Base-by-base conservation (phyloP, 176 grass and related monocot genomes). In the Leersia perrieri region DNA sequence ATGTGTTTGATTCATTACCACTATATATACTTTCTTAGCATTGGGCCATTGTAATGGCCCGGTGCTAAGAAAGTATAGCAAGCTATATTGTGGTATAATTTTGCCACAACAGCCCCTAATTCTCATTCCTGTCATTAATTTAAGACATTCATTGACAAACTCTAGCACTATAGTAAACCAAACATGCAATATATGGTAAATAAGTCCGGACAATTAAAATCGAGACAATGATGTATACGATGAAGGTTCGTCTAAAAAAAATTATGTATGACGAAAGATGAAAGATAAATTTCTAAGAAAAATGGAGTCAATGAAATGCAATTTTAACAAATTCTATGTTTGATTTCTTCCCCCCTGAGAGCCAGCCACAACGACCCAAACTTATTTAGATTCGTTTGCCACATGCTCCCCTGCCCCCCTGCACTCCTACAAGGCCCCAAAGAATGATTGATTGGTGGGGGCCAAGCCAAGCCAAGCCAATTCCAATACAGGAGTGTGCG, bases 361-460 rank as follows among this genome's bases (percentile, higher is more conserved):
- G n/a, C 20, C 14, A 63, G 2, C 29, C 30, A 66, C 36, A 58
- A 34, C 73, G 36, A 68, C 63, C 22, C 29, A 12, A 71, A 11
- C 70, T 57, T 63, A 32, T n/a, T 23, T 68, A 16, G 38, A 47
- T 80, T 53, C 27, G 65, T 5, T 69, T 26, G 81, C 28, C 75
- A 74, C 63, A 80, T 89, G 82, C 87, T 40, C 76, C 76, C 87
- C 76, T 88, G 87, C 75, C 38, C 63, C 86, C 87, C 86, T 84
- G 87, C 87, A 88, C 68, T 22, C 75, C 70, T 67, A 80, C 87
- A 76, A 63, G 44, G 25, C 72, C 72, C 26, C 60, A 67, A 58
- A 41, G 70, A 40, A 63, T 80, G 70, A 84, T 73, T 73, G 67
- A 67, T 66, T 45, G 73, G 53, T 47, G 67, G 63, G 68, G 68